These are phyloP conservation scores for Aspergillus taichungensis DNA, from an alignment of 495 filamentous ascomycete species.

Conservation along the genomic window DNA sequence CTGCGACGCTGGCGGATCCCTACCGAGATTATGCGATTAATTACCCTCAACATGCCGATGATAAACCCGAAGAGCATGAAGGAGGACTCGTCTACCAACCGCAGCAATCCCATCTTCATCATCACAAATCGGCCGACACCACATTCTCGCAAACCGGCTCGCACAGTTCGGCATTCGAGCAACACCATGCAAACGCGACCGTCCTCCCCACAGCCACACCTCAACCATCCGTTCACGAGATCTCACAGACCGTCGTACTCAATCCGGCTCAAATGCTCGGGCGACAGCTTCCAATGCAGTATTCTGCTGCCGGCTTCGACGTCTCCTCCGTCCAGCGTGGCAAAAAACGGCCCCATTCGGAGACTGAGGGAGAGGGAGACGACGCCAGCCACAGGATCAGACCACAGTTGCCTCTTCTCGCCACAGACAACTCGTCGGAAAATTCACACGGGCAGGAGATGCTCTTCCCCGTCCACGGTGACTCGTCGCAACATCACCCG, in stretches of 20 bases:
- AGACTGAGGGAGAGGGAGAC: conserved; percentile 15
- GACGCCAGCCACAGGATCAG: conserved; percentile 19
- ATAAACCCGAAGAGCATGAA: conserved; percentile 26
- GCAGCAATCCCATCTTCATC: conserved; percentile 21
- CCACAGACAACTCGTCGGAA: conserved; percentile 18
- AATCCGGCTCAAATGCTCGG: conserved; percentile 25
- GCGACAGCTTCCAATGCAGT: conserved; percentile 25
- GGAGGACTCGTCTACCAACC: conserved; percentile 27
- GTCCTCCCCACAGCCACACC: conserved; percentile 19
- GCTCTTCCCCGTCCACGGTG: conserved; percentile 24
- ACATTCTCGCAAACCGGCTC: conserved; percentile 22
- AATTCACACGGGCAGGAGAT: conserved; percentile 22
- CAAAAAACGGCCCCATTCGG: conserved; percentile 26
- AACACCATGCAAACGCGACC: conserved; percentile 23
- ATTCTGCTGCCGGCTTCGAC: conserved; percentile 20
- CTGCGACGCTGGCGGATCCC: conserved; percentile 33
- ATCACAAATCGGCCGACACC: conserved; percentile 21
- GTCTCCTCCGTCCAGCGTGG: conserved; percentile 19
- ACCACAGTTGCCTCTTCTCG: conserved; percentile 21
- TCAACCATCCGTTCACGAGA: conserved; percentile 19
- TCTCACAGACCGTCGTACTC: conserved; percentile 20
- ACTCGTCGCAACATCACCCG: conserved; percentile 17
- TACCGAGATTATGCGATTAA: conserved; percentile 35
- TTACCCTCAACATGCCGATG: conserved; percentile 26
- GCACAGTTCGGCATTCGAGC: conserved; percentile 24